Evolutionary conservation across 225 moss, liverwort and hornwort genomes (phyloP).

Genomic region (Rhytidiadelphus loreus): DNA sequence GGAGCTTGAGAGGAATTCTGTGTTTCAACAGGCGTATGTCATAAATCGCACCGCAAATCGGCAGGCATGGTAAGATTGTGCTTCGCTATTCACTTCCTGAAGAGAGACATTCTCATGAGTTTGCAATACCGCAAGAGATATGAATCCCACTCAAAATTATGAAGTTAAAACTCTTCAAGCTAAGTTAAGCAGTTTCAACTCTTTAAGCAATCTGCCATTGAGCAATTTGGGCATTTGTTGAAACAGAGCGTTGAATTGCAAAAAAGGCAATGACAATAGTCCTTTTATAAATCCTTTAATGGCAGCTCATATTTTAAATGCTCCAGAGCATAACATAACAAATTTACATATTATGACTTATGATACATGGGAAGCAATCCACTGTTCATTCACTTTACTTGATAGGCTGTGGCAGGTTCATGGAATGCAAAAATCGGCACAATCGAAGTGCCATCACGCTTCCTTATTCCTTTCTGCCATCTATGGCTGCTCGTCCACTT

Average conservation of each 20-base stretch:
- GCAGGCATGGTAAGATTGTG: conserved; percentile 29
- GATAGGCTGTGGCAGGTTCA: conserved; percentile 29
- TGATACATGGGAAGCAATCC: not conserved
- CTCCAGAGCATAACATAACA: not conserved
- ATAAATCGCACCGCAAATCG: conserved; percentile 32
- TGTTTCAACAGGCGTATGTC: not conserved
- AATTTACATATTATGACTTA: not conserved
- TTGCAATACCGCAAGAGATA: not conserved
- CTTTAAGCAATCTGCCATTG: not conserved
- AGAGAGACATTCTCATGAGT: not conserved
- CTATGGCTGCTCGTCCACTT: conserved; percentile 28
- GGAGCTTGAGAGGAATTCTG: not conserved
- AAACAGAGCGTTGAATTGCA: not conserved
- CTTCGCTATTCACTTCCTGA: not conserved
- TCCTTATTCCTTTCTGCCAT: conserved; percentile 37
- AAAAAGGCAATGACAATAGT: not conserved
- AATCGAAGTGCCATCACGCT: conserved; percentile 29
- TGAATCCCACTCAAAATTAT: not conserved
- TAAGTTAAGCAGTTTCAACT: not conserved
- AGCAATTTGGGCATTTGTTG: not conserved
- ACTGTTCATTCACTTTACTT: not conserved
- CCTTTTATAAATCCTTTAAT: not conserved
- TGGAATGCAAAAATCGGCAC: conserved; percentile 53
- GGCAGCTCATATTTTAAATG: not conserved
- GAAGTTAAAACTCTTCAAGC: not conserved